A percentile compares a stretch with the other conserved stretches of the same genome.
phyloP scores from a whole-genome alignment of 768 basidiomycete genomes.

The Tylopilus subfusipes region DNA sequence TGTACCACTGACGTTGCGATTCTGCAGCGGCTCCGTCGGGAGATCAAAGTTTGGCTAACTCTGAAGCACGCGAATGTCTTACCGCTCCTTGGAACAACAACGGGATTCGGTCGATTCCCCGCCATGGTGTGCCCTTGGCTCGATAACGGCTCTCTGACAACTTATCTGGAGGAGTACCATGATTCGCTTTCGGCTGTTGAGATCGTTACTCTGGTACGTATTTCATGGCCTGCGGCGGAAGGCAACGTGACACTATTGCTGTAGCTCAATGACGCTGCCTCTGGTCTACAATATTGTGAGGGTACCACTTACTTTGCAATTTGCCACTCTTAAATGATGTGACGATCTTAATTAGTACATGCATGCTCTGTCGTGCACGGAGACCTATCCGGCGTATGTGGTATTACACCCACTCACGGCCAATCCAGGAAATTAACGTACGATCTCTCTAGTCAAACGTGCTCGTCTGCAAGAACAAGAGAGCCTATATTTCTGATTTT shows the following conservation, averaged over 20 bases:
- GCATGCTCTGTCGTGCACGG: constrained; percentile 17
- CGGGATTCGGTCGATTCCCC: constrained; percentile 26
- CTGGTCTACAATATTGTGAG: constrained; percentile 21
- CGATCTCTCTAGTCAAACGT: constrained; percentile 12
- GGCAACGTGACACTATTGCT: neutral
- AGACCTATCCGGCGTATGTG: constrained; percentile 22
- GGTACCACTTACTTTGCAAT: neutral
- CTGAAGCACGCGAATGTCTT: constrained; percentile 25
- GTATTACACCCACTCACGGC: neutral
- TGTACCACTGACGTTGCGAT: neutral
- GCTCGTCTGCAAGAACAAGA: constrained; percentile 11
- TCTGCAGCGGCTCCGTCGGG: constrained; percentile 27
- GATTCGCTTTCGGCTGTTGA: constrained; percentile 3
- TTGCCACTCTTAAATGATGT: neutral
- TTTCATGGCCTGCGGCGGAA: neutral
- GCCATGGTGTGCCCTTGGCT: constrained; percentile 32
- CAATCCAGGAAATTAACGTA: neutral
- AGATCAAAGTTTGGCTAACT: constrained; percentile 27
- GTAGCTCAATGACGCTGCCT: constrained; percentile 19
- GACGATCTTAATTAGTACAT: constrained; percentile 9
- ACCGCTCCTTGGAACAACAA: constrained; percentile 13
- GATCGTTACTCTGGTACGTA: constrained; percentile 8
- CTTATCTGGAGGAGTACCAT: constrained; percentile 17
- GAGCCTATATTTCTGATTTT: constrained; percentile 37
- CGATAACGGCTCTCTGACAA: constrained; percentile 21